These are phyloP conservation scores for Trichoderma asperellum DNA, from an alignment of 2,329 filamentous ascomycete genomes.

Conservation along the genomic window DNA sequence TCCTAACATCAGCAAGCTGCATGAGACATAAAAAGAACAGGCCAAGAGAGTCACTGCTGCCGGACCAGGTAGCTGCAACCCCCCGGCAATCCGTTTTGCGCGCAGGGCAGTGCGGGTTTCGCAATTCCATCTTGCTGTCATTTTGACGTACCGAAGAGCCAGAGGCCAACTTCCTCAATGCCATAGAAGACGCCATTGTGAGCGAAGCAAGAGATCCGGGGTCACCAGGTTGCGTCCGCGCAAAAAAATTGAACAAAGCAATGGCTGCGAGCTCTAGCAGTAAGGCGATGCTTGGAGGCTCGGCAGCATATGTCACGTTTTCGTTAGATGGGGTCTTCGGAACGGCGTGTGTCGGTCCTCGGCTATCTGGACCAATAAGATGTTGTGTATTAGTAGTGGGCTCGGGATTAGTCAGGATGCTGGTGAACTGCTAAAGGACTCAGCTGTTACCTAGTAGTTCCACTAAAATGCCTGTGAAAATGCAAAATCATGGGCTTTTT, in stretches of 20 bases:
- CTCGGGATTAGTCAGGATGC: slow-evolving; percentile 12
- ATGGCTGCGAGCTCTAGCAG: slow-evolving; percentile 26
- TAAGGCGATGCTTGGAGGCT: slow-evolving; percentile 17
- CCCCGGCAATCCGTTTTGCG: slow-evolving; percentile 26
- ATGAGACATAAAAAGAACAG: neutral
- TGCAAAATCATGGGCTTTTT: too few species aligned
- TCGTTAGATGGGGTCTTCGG: slow-evolving; percentile 28
- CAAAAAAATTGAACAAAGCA: slow-evolving; percentile 35
- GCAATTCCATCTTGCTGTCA: neutral
- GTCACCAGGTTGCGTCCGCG: slow-evolving; percentile 41
- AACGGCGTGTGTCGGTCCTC: slow-evolving; percentile 28
- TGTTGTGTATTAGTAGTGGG: slow-evolving; percentile 25
- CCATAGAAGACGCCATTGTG: slow-evolving; percentile 66
- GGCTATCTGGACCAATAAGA: slow-evolving; percentile 29
- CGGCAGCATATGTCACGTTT: slow-evolving; percentile 29
- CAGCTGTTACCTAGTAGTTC: too few species aligned
- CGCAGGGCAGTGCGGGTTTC: slow-evolving; percentile 23
- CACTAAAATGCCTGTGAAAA: too few species aligned
- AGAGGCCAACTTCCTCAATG: slow-evolving; percentile 63
- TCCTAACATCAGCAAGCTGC: slow-evolving; percentile 33
- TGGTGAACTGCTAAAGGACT: neutral
- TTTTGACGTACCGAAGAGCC: slow-evolving; percentile 58
- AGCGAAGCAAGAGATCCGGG: slow-evolving; percentile 35
- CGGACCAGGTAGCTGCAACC: neutral
- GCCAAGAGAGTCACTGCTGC: neutral